These are phyloP conservation scores for Candida ficus DNA, from an alignment of 805 yeast genomes.

Conservation along the genomic window DNA sequence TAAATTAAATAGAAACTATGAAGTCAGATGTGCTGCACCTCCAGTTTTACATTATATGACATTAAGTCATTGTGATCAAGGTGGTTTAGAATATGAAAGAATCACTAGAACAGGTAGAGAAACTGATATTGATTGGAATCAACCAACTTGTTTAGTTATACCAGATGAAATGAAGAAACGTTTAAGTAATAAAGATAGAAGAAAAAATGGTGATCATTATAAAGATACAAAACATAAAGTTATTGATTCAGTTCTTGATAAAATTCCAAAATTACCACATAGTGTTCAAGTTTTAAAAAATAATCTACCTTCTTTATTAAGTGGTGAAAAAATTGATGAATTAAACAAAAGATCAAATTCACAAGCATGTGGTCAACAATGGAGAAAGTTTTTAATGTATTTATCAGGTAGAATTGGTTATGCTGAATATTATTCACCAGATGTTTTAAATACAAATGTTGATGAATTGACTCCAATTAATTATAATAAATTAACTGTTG, in stretches of 20 bases:
- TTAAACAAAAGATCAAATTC: neutral
- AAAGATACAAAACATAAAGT: neutral
- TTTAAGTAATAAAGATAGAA: constrained; percentile 1
- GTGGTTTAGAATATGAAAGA: constrained; percentile 41
- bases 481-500: constrained; percentile 11
- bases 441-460: constrained; percentile 7
- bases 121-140: constrained; percentile 44
- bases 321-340: neutral
- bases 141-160: constrained; percentile 39
- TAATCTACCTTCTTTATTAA: too few species aligned
- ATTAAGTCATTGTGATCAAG: constrained; percentile 47
- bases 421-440: constrained; percentile 15
- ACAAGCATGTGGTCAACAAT: neutral
- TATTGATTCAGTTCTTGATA: neutral
- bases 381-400: constrained; percentile 2
- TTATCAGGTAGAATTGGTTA: constrained; percentile 9
- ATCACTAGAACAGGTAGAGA: constrained; percentile 28
- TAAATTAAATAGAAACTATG: constrained; percentile 44
- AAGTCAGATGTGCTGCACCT: constrained; percentile 32
- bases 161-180: constrained; percentile 19
- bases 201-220: neutral
- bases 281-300: neutral
- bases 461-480: constrained; percentile 13
- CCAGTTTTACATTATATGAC: constrained; percentile 39
- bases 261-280: constrained; percentile 4